phyloP scores from a whole-genome alignment of 2,329 filamentous ascomycete species.

The Microdochium bolleyi region DNA sequence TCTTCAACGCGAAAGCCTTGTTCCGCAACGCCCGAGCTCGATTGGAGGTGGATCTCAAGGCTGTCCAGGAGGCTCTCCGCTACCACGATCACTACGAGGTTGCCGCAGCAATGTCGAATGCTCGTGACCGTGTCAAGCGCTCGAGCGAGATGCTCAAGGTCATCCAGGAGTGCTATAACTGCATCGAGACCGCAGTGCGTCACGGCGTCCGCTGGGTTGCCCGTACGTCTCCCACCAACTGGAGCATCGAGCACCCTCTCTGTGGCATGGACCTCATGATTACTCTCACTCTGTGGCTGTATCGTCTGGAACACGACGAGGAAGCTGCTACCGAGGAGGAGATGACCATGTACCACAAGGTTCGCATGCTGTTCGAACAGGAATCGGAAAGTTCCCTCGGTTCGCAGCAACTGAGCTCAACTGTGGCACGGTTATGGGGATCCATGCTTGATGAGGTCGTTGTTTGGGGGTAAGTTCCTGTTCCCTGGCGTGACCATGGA shows the following conservation, averaged over 20 bases:
- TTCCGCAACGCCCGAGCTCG: conserved; percentile 90
- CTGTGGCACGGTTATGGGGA: conserved; percentile 90
- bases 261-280: conserved; percentile 97
- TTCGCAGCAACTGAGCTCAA: conserved; percentile 76
- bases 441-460: conserved; percentile 98
- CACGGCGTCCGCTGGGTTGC: conserved; percentile 97
- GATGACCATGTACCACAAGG: conserved; percentile 83
- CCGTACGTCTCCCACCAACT: conserved; percentile 95
- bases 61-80: conserved; percentile 88
- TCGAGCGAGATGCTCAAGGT: conserved; percentile 98
- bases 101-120: conserved; percentile 90
- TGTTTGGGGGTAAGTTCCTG: conserved; percentile 88
- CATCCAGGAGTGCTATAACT: conserved; percentile 95
- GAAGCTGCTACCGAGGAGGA: conserved; percentile 83
- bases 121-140: conserved; percentile 87
- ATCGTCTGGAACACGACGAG: conserved; percentile 98
- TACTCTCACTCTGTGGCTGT: conserved; percentile 95
- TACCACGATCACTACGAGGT: conserved; percentile 98
- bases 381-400: conserved; percentile 78
- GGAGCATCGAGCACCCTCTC: conserved; percentile 96
- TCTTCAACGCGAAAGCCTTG: conserved; percentile 97
- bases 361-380: conserved; percentile 83
- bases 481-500: background rate
- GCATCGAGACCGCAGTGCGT: conserved; percentile 88
- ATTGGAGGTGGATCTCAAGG: conserved; percentile 90